Evolutionary conservation across 495 filamentous ascomycete genomes (phyloP).

Genomic region (Parathielavia appendiculata): DNA sequence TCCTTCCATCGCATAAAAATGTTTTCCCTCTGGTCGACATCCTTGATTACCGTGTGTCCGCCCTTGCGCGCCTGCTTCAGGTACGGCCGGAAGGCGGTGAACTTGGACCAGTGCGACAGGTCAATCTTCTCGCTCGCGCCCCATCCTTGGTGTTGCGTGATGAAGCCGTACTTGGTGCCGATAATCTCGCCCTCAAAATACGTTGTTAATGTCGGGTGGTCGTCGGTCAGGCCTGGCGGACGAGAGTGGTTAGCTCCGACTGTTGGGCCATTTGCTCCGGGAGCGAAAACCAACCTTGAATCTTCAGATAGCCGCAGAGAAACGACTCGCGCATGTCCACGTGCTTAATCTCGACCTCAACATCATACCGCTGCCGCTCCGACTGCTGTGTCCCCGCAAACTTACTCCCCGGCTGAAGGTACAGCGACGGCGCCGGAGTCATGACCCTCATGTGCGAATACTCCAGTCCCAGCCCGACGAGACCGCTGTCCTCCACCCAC

Average conservation of each 20-base stretch:
- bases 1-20: constrained; percentile 99
- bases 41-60: constrained; percentile 48
- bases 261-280: neutral
- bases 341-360: constrained; percentile 94
- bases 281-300: constrained; percentile 66
- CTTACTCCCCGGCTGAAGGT: constrained; percentile 78
- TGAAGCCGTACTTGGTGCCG: constrained; percentile 87
- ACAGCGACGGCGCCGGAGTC: constrained; percentile 67
- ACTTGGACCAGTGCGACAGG: constrained; percentile 87
- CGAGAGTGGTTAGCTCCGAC: neutral
- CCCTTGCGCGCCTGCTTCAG: constrained; percentile 65
- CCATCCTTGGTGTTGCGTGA: constrained; percentile 85
- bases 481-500: constrained; percentile 32
- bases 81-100: constrained; percentile 77
- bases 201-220: constrained; percentile 92
- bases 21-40: constrained; percentile 77
- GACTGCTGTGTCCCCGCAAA: constrained; percentile 91
- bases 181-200: constrained; percentile 99
- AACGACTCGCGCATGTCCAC: constrained; percentile 94
- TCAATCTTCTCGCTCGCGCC: constrained; percentile 90
- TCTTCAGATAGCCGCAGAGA: constrained; percentile 90
- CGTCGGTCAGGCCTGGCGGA: constrained; percentile 74
- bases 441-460: constrained; percentile 61
- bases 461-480: constrained; percentile 52
- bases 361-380: constrained; percentile 84